phyloP scores from a whole-genome alignment of 2,329 filamentous ascomycete genomes.

The Colletotrichum incanum region DNA sequence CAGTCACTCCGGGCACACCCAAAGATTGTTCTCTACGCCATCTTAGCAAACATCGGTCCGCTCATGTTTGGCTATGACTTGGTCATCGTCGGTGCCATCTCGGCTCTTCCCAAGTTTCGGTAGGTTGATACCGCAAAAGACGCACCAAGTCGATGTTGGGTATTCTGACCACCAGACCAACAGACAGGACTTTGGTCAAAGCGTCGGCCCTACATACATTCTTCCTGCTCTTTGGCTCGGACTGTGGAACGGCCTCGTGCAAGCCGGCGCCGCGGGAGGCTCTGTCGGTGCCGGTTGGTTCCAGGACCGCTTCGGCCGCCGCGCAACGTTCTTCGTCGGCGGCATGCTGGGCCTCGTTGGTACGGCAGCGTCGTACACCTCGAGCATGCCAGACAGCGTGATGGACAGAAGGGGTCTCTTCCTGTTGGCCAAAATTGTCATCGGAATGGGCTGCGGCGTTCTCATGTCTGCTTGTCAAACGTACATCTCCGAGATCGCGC shows the following conservation, averaged over 20 bases:
- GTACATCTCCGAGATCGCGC: slow-evolving; percentile 28
- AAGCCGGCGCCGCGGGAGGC: too few species aligned
- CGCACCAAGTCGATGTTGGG: too few species aligned
- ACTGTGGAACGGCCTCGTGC: too few species aligned
- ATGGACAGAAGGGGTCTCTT: slow-evolving; percentile 12
- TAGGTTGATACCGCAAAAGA: too few species aligned
- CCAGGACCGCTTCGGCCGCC: too few species aligned
- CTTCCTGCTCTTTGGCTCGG: too few species aligned
- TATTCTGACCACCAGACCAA: too few species aligned
- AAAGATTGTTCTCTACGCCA: slow-evolving; percentile 18
- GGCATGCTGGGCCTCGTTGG: not conserved
- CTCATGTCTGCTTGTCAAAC: slow-evolving; percentile 28
- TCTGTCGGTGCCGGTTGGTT: too few species aligned
- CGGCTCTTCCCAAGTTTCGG: too few species aligned
- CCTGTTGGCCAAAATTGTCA: slow-evolving; percentile 26
- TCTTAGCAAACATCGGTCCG: slow-evolving; percentile 17
- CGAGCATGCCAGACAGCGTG: slow-evolving; percentile 12
- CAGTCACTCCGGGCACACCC: not conserved
- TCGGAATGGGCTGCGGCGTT: slow-evolving; percentile 19
- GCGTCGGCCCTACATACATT: too few species aligned
- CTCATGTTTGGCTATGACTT: slow-evolving; percentile 29
- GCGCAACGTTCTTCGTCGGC: too few species aligned
- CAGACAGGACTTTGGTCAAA: too few species aligned
- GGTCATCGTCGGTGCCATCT: not conserved
- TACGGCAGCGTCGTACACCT: slow-evolving; percentile 17